A percentile compares a stretch with the other conserved stretches of the same genome.
Evolutionary conservation across 2,329 filamentous ascomycete genomes (phyloP).

Genomic region (Beauveria bassiana): DNA sequence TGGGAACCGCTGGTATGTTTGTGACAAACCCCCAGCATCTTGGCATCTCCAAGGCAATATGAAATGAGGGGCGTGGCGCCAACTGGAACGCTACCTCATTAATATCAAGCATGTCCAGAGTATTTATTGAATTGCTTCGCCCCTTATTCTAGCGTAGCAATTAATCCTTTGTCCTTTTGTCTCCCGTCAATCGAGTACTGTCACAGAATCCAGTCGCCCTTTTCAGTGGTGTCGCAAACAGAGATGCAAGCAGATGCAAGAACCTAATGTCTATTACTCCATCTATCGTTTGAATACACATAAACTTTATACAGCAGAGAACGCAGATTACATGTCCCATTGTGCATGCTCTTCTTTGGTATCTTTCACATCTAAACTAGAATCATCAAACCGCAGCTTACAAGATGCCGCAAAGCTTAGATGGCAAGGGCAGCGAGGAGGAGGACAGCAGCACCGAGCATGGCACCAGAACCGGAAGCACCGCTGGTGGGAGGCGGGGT

Average conservation of each 20-base stretch:
- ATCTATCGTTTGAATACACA: background rate
- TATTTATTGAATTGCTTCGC: background rate
- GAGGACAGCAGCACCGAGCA: slow-evolving; percentile 11
- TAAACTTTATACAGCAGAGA: background rate
- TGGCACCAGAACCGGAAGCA: slow-evolving; percentile 15
- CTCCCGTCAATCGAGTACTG: background rate
- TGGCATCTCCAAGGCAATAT: background rate
- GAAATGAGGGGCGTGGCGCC: background rate
- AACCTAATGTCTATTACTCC: background rate
- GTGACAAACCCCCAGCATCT: too few relatives aligned
- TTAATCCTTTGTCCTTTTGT: background rate
- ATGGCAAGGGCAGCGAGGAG: slow-evolving; percentile 2
- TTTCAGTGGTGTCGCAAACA: too few relatives aligned
- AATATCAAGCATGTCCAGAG: background rate
- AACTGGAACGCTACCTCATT: background rate
- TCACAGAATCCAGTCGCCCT: too few relatives aligned
- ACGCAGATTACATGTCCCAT: background rate
- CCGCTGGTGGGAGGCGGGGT: slow-evolving; percentile 13
- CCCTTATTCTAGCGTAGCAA: background rate
- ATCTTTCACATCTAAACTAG: background rate
- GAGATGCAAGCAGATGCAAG: background rate
- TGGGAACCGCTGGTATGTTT: too few relatives aligned
- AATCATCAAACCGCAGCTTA: background rate
- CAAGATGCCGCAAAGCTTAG: background rate
- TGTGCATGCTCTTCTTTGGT: background rate